Conservation (phyloP, 2,329 filamentous ascomycete species). For the Parafenestella ontariensis region DNA sequence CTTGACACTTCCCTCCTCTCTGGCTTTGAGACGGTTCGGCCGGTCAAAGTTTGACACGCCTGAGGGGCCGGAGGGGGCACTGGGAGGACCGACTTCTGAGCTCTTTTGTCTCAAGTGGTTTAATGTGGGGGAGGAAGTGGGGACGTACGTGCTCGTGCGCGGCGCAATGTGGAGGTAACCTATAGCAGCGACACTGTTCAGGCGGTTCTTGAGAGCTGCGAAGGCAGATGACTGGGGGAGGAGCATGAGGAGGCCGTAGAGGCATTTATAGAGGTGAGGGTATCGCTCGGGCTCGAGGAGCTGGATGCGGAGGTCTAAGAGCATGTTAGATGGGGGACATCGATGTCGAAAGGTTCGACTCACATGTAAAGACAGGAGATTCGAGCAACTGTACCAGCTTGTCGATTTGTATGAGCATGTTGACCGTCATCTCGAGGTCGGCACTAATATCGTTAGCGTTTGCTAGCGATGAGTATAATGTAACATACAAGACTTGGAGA, state of each 20-base stretch:
- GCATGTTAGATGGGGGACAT: too few species aligned
- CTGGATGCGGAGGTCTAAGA: slow-evolving; percentile 85
- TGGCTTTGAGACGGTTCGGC: slow-evolving; percentile 74
- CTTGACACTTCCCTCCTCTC: slow-evolving; percentile 83
- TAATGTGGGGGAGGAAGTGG: slow-evolving; percentile 44
- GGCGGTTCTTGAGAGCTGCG: slow-evolving; percentile 91
- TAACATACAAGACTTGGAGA: slow-evolving; percentile 85
- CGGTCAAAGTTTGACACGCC: slow-evolving; percentile 56
- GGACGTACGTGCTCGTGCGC: slow-evolving; percentile 75
- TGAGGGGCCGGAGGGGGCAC: slow-evolving; percentile 42
- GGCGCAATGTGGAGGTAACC: slow-evolving; percentile 88
- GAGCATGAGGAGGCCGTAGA: slow-evolving; percentile 96
- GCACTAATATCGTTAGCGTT: slow-evolving; percentile 65
- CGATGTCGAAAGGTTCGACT: too few species aligned
- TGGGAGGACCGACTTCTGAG: slow-evolving; percentile 49
- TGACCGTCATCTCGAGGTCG: slow-evolving; percentile 98
- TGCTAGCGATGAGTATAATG: not conserved
- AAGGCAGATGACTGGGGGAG: slow-evolving; percentile 98
- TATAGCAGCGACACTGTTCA: slow-evolving; percentile 97
- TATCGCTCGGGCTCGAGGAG: slow-evolving; percentile 94
- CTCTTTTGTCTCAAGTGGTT: slow-evolving; percentile 52
- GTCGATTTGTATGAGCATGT: slow-evolving; percentile 98
- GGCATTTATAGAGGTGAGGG: slow-evolving; percentile 94
- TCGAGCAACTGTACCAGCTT: slow-evolving; percentile 97
- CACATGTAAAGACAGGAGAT: slow-evolving; percentile 97